These are phyloP conservation scores for Arxiozyma telluris DNA, from an alignment of 1,139 yeast species.

Conservation along the genomic window DNA sequence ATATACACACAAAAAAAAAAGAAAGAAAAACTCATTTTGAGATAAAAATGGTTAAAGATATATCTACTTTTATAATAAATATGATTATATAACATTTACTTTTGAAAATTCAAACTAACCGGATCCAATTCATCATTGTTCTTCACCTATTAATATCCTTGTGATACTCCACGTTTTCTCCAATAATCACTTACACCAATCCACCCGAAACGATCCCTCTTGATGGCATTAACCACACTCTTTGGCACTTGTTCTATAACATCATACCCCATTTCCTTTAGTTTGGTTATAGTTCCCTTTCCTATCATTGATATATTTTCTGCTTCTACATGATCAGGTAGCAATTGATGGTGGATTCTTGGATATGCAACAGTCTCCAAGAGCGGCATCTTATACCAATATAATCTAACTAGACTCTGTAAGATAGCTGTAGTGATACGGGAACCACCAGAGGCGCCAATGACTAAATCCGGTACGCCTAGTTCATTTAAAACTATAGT, in stretches of 20 bases:
- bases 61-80: too few relatives aligned
- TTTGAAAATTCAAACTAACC: neutral
- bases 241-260: constrained; percentile 32
- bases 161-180: constrained; percentile 41
- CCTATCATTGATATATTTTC: constrained; percentile 44
- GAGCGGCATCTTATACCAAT: constrained; percentile 49
- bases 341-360: constrained; percentile 77
- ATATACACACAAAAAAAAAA: too few relatives aligned
- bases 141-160: constrained; percentile 1
- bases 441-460: constrained; percentile 95
- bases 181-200: constrained; percentile 51
- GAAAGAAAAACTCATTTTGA: too few relatives aligned
- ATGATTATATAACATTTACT: neutral
- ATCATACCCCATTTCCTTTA: constrained; percentile 37
- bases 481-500: constrained; percentile 49
- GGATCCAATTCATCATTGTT: neutral
- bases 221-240: constrained; percentile 44
- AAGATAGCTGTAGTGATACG: constrained; percentile 77
- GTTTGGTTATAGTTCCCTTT: constrained; percentile 24
- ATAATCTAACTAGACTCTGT: constrained; percentile 64
- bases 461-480: constrained; percentile 50
- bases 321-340: constrained; percentile 59
- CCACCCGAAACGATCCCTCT: constrained; percentile 34
- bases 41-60: neutral
- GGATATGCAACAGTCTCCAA: constrained; percentile 69